Percentiles rank a stretch among this genome's conserved stretches.
These are phyloP conservation scores for Porphyrellus sp. DNA, from an alignment of 1,284 basidiomycete genomes.

Conservation along the genomic window DNA sequence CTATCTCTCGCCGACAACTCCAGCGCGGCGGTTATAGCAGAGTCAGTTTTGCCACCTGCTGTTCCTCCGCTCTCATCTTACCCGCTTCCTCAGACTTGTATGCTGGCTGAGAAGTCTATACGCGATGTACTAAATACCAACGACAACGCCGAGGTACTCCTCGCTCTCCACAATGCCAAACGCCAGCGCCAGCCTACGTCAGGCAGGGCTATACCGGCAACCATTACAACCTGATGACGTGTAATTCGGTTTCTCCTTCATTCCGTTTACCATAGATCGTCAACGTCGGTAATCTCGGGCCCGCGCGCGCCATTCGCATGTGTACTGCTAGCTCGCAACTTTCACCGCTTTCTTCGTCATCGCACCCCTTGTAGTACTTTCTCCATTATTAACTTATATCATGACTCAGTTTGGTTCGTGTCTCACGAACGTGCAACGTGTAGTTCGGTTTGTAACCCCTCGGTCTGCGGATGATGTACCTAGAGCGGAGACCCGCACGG, in stretches of 20 bases:
- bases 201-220: conserved; percentile 14
- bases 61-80: not conserved
- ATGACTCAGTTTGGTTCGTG: not conserved
- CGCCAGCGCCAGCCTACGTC: conserved; percentile 13
- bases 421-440: conserved; percentile 5
- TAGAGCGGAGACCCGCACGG: not conserved
- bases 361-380: conserved; percentile 20
- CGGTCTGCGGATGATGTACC: not conserved
- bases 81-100: conserved; percentile 50
- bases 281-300: conserved; percentile 11
- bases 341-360: conserved; percentile 3
- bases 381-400: conserved; percentile 29
- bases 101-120: conserved; percentile 67
- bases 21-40: conserved; percentile 71
- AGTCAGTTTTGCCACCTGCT: conserved; percentile 42
- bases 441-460: not conserved
- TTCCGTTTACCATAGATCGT: conserved; percentile 10
- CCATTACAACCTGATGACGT: conserved; percentile 30
- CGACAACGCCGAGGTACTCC: conserved; percentile 61
- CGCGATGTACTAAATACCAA: conserved; percentile 60
- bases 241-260: not conserved
- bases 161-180: conserved; percentile 50
- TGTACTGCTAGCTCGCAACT: conserved; percentile 27
- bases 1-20: conserved; percentile 60
- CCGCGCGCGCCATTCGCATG: conserved; percentile 18